Evolutionary conservation across 2,329 filamentous ascomycete species (phyloP), one percentile per base, ranked within the genome.

Genomic region (Scorias spongiosa): DNA sequence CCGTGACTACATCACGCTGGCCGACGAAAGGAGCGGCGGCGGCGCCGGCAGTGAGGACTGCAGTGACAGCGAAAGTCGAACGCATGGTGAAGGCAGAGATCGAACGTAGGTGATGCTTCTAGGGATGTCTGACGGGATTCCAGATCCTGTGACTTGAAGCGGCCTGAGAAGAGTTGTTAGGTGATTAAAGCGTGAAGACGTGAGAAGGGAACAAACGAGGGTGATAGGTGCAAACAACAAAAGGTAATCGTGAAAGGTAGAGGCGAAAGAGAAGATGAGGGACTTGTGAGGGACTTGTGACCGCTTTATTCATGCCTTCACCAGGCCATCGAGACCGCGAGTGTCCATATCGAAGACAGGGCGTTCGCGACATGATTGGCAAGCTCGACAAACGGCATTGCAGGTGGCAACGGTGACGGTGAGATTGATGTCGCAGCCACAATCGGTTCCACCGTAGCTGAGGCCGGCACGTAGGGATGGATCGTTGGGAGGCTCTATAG

Each of bases 1-100:
- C 49, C 39, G 46, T 50, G 34, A 54, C 53, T 37, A 57, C 47
- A 39, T 52, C 54, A 42, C 51, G 53, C 44, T 57, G 50, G 45
- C 48, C 49, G 45, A 52, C 39, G 48, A 54, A 48, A 8, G 63
- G 63, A 28, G 57, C 51, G 45, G 62, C 60, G 41, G 64, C 44
- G 39, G 55, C 60, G 44, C 54, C 53, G 44, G 55, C 60, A 44
- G 55, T 61, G 42, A 65, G 54, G 44, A 59, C 60, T 32, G 58
- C 61, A 36, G 32, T 36, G 43, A 58, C 46, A 47, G 58, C 45
- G 41, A 64, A 32, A 36, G 57, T 48, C 40, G 60, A 59, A 50
- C 58, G 62, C 62, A 65, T 62, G 39, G 54, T 58, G 42, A 42
- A 42, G 39, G 50, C 17, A 34, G 44, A 29, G 54, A 45, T 42